Evolutionary conservation across 257 asterid genomes (phyloP).

Genomic region (Solanum chaucha): DNA sequence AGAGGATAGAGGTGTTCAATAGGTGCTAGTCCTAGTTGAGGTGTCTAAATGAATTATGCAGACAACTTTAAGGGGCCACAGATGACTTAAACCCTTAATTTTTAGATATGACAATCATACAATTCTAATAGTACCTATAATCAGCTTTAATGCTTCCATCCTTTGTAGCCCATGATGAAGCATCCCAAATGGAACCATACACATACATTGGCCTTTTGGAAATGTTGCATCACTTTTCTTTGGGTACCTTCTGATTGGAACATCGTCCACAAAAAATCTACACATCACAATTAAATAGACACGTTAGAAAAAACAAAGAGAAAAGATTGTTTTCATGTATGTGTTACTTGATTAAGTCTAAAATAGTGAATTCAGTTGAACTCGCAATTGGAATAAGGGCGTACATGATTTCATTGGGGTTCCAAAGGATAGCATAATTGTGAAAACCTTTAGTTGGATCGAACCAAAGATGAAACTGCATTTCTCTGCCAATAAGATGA

Average conservation of each 20-base stretch:
- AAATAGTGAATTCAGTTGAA: not conserved
- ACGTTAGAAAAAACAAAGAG: not conserved
- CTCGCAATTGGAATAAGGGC: not conserved
- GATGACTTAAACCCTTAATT: not conserved
- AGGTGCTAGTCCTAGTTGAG: too few relatives aligned
- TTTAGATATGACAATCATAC: not conserved
- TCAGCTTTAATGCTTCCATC: conserved; percentile 65
- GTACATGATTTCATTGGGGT: conserved; percentile 49
- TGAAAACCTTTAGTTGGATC: conserved; percentile 79
- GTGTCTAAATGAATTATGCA: too few relatives aligned
- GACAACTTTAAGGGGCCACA: too few relatives aligned
- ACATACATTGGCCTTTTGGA: conserved; percentile 91
- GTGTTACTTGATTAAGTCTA: not conserved
- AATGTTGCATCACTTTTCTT: conserved; percentile 47
- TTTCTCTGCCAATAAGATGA: conserved; percentile 71
- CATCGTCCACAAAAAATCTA: conserved; percentile 86
- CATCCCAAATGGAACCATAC: conserved; percentile 91
- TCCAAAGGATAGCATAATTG: conserved; percentile 78
- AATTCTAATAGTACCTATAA: conserved; percentile 23
- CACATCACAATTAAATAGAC: not conserved
- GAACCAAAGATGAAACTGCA: conserved; percentile 85
- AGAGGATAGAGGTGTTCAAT: too few relatives aligned
- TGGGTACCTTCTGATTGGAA: conserved; percentile 67
- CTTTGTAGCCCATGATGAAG: conserved; percentile 84
- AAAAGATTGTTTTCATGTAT: not conserved